A percentile compares a stretch with the other conserved stretches of the same genome.
Conservation (phyloP, 306 rosid species). For the Sicyos baderoa region DNA sequence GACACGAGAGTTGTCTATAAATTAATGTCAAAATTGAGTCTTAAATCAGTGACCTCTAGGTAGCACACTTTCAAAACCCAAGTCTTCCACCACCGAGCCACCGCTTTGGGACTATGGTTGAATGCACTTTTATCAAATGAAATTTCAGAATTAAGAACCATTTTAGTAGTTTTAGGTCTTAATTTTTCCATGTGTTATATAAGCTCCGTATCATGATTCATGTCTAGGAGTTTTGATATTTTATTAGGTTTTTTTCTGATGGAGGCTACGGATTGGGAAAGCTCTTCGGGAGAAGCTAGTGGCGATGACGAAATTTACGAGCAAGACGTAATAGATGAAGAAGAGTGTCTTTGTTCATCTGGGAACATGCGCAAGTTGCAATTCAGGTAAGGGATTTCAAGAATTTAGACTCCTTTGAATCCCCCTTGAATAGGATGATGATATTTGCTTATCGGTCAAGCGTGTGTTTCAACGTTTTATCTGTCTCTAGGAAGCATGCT, state of each 20-base stretch:
- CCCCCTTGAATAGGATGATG: not conserved
- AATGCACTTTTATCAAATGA: not conserved
- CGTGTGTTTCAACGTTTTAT: not conserved
- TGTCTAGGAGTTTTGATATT: not conserved
- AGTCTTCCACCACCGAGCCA: no score
- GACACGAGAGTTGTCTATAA: no score
- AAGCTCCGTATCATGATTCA: not conserved
- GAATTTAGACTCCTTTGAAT: not conserved
- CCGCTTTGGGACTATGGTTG: no score
- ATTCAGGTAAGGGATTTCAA: slow-evolving; percentile 36
- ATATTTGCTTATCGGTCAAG: not conserved
- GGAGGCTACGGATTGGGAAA: slow-evolving; percentile 26
- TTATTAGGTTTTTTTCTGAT: slow-evolving; percentile 16
- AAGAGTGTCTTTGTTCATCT: slow-evolving; percentile 33
- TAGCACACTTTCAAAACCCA: no score
- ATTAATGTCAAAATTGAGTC: no score
- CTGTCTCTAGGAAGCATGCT: slow-evolving; percentile 32
- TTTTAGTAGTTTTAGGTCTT: not conserved
- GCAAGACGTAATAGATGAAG: slow-evolving; percentile 34
- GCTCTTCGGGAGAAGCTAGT: slow-evolving; percentile 29
- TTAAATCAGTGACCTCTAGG: no score
- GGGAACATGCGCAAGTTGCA: slow-evolving; percentile 43
- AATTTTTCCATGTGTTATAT: not conserved
- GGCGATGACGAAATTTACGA: slow-evolving; percentile 28
- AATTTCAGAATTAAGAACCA: not conserved